Base-by-base conservation (phyloP, 2,329 filamentous ascomycete species). In the Fusarium pseudograminearum region DNA sequence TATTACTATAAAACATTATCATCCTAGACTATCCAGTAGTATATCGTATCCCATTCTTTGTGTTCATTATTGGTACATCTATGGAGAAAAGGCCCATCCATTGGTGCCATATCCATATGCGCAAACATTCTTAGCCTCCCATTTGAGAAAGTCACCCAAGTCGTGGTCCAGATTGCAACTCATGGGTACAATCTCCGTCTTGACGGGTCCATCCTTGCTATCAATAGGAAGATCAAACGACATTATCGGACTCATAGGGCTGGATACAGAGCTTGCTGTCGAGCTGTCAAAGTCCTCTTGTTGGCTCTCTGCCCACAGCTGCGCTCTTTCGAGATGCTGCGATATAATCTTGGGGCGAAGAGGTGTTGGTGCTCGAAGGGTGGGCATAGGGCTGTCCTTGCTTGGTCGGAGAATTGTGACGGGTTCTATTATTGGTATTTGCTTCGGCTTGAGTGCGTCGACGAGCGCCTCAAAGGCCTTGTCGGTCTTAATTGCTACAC, bases 61-160 rank as follows among this genome's bases (percentile, higher is more conserved):
- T 11, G 24, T 31, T 48, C 38, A 16, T 28, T 14, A 3, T 38
- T 9, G 38, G 14, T 7, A 34, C 11, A 4, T 18, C 31, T 46
- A 36, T 12, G 52, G 52, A 12, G 44, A 51, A 41, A 64, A 9
- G 10, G 18, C 14, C 42, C 31, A 59, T 11, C 52, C 52, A 20
- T 58, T 60, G 8, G 46, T 65, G 2, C 62, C 46, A 47, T 60
- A 65, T 18, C 61, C 61, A 45, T 65, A 65, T 1, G 34, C 61
- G 42, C 61, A 67, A 28, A 67, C 64, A 18, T 67, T 22, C 12
- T 33, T 34, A 20, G 55, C 62, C 22, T 66, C 63, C 63, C 63
- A 66, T 7, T 40, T 55, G 3, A 66, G 38, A 41, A 55, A 66
- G 44, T 66, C 63, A 3, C 18, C 44, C n/a, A 66, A 14, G 12